Base-by-base conservation (phyloP, 2,329 filamentous ascomycete species). In the Hypoxylon sp. region DNA sequence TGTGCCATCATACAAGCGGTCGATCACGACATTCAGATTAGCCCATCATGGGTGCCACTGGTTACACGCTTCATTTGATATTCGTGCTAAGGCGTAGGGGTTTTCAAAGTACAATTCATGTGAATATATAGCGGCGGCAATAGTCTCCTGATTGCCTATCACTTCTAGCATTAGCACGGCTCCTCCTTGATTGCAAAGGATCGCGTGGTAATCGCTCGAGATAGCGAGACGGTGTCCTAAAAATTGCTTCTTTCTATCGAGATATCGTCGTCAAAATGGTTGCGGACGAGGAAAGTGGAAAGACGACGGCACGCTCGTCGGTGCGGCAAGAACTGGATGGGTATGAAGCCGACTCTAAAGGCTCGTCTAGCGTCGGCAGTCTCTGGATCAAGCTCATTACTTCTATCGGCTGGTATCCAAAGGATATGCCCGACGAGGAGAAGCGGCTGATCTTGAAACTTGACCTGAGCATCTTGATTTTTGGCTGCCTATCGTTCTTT, bases 401-500 rank as follows among this genome's bases (percentile, higher is more conserved):
- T 7, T 54, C 40, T 36, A 8, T 77, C 0, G 67, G 69, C 22
- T 80, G 78, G 78, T 79, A 79, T 58, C 75, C 76, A 1, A 63
- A 64, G 20, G 71, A 73, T 30, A 78, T 75, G 73, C 69, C 74
- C 0, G 60, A 67, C 12, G 61, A 71, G 4, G 78, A 80, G 59
- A 80, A 79, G 65, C 53, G 61, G 3, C 67, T 80, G 8, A 72
- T 79, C 9, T 57, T 79, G 52, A 78, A 78, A 57, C 76, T 80
- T 4, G 78, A 80, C 52, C 64, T 80, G 4, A 74, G 74, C 55
- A 78, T 80, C 36, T 69, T 80, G 18, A 66, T 79, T 6, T 80
- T 78, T 64, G 78, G 78, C 0, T 80, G 78, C 22, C 65, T 80
- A 3, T 78, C 75, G 6, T 79, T 80, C 67, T 80, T 80, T 58